phyloP scores from a whole-genome alignment of 345 rosid species.

The Citrus maxima region DNA sequence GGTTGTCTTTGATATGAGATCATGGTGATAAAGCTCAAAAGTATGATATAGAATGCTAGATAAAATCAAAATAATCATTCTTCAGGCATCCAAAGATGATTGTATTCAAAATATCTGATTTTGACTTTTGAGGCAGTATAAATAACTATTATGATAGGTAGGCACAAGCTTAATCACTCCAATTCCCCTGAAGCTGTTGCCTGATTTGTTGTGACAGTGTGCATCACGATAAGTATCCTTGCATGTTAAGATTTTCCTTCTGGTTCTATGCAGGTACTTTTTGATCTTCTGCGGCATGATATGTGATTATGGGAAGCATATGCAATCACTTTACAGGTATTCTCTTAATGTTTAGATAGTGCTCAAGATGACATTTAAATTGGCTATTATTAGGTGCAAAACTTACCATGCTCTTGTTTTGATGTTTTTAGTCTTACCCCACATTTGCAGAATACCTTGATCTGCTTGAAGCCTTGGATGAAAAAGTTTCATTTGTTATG shows the following conservation, averaged over 20 bases:
- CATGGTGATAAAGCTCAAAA: too few relatives aligned
- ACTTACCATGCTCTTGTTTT: neutral
- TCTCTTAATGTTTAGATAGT: neutral
- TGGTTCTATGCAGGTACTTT: conserved; percentile 52
- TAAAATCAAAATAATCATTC: too few relatives aligned
- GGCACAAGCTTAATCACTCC: neutral
- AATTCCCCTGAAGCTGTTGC: neutral
- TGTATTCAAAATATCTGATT: too few relatives aligned
- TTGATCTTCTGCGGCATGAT: conserved; percentile 74
- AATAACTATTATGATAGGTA: too few relatives aligned
- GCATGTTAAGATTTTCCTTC: neutral
- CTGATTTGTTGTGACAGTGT: neutral
- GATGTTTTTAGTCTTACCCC: conserved; percentile 49
- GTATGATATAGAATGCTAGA: too few relatives aligned
- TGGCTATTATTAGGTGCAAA: neutral
- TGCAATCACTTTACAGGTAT: conserved; percentile 66
- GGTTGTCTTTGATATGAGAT: too few relatives aligned
- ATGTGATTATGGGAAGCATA: conserved; percentile 84
- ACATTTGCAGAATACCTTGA: conserved; percentile 68
- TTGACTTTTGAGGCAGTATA: too few relatives aligned
- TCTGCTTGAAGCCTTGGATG: conserved; percentile 60
- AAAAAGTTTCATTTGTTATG: conserved; percentile 40
- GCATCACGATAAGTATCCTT: neutral
- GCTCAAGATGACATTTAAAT: neutral
- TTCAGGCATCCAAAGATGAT: too few relatives aligned